Evolutionary conservation across 495 filamentous ascomycete species (phyloP).

Genomic region (Aspergillus incahuasiensis): DNA sequence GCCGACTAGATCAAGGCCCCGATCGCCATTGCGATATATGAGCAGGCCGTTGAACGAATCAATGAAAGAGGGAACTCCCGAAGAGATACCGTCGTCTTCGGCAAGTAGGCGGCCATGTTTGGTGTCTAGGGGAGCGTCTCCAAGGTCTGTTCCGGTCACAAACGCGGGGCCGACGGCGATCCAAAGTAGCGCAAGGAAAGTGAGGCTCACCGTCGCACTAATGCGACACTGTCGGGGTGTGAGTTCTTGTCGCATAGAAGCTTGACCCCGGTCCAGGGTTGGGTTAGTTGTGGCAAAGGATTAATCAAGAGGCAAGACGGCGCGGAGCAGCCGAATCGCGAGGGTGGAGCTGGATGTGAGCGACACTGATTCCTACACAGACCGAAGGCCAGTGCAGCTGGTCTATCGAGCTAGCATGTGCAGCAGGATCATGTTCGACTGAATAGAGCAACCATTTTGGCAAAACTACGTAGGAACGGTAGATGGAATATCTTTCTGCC

Average conservation of each 20-base stretch:
- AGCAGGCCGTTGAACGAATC: slow-evolving; percentile 34
- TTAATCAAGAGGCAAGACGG: too few relatives aligned
- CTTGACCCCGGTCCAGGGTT: neutral
- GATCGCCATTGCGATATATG: slow-evolving; percentile 22
- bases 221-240: slow-evolving; percentile 65
- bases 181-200: slow-evolving; percentile 52
- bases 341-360: slow-evolving; percentile 5
- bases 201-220: slow-evolving; percentile 57
- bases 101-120: slow-evolving; percentile 38
- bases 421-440: neutral
- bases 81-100: slow-evolving; percentile 16
- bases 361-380: slow-evolving; percentile 3
- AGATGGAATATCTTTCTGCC: neutral
- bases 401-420: neutral
- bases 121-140: slow-evolving; percentile 32
- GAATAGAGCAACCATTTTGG: neutral
- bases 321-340: slow-evolving; percentile 15
- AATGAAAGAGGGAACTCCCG: slow-evolving; percentile 24
- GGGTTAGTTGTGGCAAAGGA: neutral
- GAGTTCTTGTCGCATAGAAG: slow-evolving; percentile 55
- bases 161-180: slow-evolving; percentile 47
- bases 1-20: slow-evolving; percentile 59
- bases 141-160: slow-evolving; percentile 56
- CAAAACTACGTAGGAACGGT: too few relatives aligned
- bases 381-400: neutral